phyloP scores from a whole-genome alignment of 352 stramenopile species.

The Plasmopara viticola region DNA sequence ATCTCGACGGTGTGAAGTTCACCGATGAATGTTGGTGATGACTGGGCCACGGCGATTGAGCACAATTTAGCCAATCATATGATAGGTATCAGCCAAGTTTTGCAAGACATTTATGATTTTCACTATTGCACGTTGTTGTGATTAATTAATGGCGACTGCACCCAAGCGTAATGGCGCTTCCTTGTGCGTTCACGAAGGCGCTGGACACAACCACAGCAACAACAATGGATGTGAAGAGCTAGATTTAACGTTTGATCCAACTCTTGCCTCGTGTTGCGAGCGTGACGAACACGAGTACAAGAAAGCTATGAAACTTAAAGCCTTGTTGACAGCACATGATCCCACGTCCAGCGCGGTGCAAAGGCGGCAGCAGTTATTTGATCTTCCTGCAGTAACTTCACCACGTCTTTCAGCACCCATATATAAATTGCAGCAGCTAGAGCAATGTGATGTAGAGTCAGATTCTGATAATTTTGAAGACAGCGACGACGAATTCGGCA shows the following conservation, averaged over 20 bases:
- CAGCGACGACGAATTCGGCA: slow-evolving; percentile 38
- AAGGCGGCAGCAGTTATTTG: slow-evolving; percentile 55
- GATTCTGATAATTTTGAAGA: slow-evolving; percentile 36
- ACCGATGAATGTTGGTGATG: slow-evolving; percentile 11
- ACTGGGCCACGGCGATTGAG: slow-evolving; percentile 20
- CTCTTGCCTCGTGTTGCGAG: slow-evolving; percentile 61
- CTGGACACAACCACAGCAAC: slow-evolving; percentile 17
- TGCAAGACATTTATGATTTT: too few relatives aligned
- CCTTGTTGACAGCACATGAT: slow-evolving; percentile 48
- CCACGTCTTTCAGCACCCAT: slow-evolving; percentile 6
- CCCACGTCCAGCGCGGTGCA: slow-evolving; percentile 45
- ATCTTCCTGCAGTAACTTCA: slow-evolving; percentile 17
- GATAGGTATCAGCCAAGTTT: neutral
- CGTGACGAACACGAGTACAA: slow-evolving; percentile 48
- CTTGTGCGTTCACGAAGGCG: slow-evolving; percentile 6
- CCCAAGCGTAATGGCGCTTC: slow-evolving; percentile 2
- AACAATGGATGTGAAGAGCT: slow-evolving; percentile 23
- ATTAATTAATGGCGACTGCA: slow-evolving; percentile 9
- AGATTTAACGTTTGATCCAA: slow-evolving; percentile 48
- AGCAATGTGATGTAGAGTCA: slow-evolving; percentile 16
- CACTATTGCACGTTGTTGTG: neutral
- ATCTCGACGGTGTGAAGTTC: neutral
- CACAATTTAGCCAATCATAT: slow-evolving; percentile 1
- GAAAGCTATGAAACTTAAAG: slow-evolving; percentile 62
- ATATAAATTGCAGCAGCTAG: slow-evolving; percentile 4